Evolutionary conservation across 1,284 basidiomycete genomes (phyloP), one percentile per base, ranked within the genome.

Genomic region (Naganishia liquefaciens): DNA sequence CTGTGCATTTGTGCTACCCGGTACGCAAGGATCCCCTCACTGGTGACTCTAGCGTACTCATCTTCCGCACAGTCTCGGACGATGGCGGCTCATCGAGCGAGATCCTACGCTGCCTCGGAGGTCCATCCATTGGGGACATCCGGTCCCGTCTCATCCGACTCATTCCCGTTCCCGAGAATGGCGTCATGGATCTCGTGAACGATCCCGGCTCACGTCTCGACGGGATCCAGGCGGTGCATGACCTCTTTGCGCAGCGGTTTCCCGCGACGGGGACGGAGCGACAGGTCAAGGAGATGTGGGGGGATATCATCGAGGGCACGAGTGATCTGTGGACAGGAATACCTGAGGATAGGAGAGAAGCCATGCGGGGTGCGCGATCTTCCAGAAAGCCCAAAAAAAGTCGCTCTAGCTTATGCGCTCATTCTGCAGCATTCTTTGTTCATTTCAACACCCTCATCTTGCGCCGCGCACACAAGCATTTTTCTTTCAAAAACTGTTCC

Each of bases 221-320:
- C 42, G 54, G 54, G 7, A 66, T 58, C 5, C 43, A 66, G 49
- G 86, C 88, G 13, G 89, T 93, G 68, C 86, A 87, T 62, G 82
- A 82, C 46, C 82, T 97, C 10, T 83, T 97, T 50, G 86, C 89
- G 1, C 87, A 94, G 76, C 86, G 93, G 1, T 83, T 96, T 40
- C 88, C 91, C 3, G 79, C 85, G 0, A 80, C 84, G 27, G 85
- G 82, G 19, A 80, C 85, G 0, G 89, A 93, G 70, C 83, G 84
- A 54, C 85, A 87, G 66, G 91, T 91, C n/a, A 85, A 91, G 67
- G 90, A 91, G 37, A 84, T 91, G 71, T 97, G 93, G 93, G 82
- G 89, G 69, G 87, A 91, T 68, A 92, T 98, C 67, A 89, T 98
- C 15, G 94, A 98, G 79, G 95, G 95, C 0, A 83, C 84, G 30